These are phyloP conservation scores for Teratosphaeriaceae sp. DNA, from an alignment of 2,329 filamentous ascomycete species.

Conservation along the genomic window DNA sequence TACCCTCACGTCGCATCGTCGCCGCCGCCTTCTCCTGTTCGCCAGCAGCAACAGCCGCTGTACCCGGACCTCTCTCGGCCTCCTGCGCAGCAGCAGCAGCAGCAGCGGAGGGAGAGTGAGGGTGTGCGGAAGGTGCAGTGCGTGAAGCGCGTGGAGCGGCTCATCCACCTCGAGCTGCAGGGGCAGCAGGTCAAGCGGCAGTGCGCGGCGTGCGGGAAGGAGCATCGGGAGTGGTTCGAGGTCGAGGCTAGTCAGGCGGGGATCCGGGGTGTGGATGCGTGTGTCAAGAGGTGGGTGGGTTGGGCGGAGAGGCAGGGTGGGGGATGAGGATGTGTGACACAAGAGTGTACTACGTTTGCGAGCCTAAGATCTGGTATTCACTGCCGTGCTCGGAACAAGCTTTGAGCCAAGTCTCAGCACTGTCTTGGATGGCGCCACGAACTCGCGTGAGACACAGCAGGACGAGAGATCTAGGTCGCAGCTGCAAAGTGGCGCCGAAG, in stretches of 20 bases:
- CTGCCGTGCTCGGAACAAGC: background rate
- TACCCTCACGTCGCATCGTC: constrained; percentile 66
- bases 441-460: too few relatives aligned
- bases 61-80: constrained; percentile 27
- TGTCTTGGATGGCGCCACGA: too few relatives aligned
- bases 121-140: constrained; percentile 67
- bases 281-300: constrained; percentile 75
- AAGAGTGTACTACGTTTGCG: background rate
- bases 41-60: constrained; percentile 12
- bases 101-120: constrained; percentile 15
- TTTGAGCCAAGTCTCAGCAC: too few relatives aligned
- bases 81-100: constrained; percentile 7
- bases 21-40: constrained; percentile 16
- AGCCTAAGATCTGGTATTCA: background rate
- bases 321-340: background rate
- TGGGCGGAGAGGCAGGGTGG: constrained; percentile 50
- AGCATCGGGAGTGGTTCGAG: constrained; percentile 95
- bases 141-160: constrained; percentile 77
- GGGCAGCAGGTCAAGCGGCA: constrained; percentile 52
- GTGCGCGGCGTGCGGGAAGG: constrained; percentile 72
- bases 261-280: constrained; percentile 61
- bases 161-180: constrained; percentile 85
- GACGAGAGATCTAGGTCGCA: too few relatives aligned
- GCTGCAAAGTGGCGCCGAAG: too few relatives aligned
- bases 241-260: constrained; percentile 67